Evolutionary conservation across 1,139 yeast species (phyloP), one percentile per base, ranked within the genome.

Genomic region (Saccharomyces hybrid): DNA sequence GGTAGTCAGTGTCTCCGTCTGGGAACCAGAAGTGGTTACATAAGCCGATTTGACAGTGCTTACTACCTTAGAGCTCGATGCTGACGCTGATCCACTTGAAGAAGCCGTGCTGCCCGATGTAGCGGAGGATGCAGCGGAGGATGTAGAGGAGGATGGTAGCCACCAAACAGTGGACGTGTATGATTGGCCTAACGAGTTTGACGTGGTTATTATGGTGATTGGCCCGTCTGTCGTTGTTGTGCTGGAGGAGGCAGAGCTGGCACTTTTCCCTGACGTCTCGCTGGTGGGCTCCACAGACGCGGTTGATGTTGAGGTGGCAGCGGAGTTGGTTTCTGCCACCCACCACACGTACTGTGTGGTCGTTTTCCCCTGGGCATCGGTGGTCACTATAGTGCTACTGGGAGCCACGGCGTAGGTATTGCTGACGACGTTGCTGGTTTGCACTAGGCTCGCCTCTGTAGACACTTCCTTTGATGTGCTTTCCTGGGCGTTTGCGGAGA

Each of bases 131-230:
- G 58, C 56, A 60, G 58, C 56, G 59, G 61, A 58, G 3, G 52
- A 51, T 2, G 31, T 24, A 44, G 24, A 41, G 21, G 64, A 56
- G 12, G 64, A 54, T 26, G 71, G 66, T n/a, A 63, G 56, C 72
- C 72, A 69, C 72, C 72, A 69, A 11, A 68, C 58, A 3, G 66
- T 66, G 9, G 69, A 61, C 2, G 66, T 60, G 41, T 62, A 62
- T 2, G 60, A 32, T 28, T 55, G 59, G 34, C 69, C 69, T 7
- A 55, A 53, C 24, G 66, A 56, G 42, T 63, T 55, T 2, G 64
- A 57, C 26, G 64, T 57, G 1, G 63, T 61, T 8, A 58, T 54
- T 1, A 81, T 79, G 4, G 79, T 75, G 19, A 60, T 51, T 49
- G 72, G 67, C 9, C 62, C 60, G 47, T 58, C 58, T 9, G 61